Evolutionary conservation across 2,329 filamentous ascomycete genomes (phyloP).

Genomic region (Verticillium nonalfalfae): DNA sequence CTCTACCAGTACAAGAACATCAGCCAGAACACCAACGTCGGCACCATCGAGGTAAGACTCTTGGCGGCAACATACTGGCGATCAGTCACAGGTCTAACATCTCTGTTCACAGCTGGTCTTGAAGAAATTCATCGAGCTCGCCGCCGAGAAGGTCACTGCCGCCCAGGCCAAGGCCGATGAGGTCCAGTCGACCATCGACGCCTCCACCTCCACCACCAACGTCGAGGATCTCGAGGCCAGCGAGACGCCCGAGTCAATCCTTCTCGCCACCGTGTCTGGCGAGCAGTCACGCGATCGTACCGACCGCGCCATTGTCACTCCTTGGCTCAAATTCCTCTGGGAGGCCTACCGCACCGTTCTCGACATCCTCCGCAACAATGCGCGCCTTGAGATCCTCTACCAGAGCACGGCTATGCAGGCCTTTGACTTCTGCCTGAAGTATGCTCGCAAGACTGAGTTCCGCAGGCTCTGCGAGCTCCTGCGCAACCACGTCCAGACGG

Average conservation of each 20-base stretch:
- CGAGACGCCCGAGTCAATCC: slow-evolving; percentile 96
- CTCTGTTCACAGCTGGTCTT: slow-evolving; percentile 62
- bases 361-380: slow-evolving; percentile 98
- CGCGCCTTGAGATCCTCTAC: slow-evolving; percentile 93
- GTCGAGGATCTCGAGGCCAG: slow-evolving; percentile 94
- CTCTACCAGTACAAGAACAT: slow-evolving; percentile 99
- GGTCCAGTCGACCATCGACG: slow-evolving; percentile 81
- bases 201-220: slow-evolving; percentile 62
- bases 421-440: slow-evolving; percentile 98
- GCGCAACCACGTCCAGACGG: slow-evolving; percentile 97
- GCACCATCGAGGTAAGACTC: slow-evolving; percentile 78
- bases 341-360: slow-evolving; percentile 98
- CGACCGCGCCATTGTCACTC: slow-evolving; percentile 95
- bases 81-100: not conserved
- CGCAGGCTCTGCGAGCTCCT: slow-evolving; percentile 95
- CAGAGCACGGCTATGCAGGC: slow-evolving; percentile 97
- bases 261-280: slow-evolving; percentile 94
- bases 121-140: slow-evolving; percentile 96
- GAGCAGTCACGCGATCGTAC: slow-evolving; percentile 97
- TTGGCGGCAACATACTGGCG: not conserved
- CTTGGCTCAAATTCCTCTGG: slow-evolving; percentile 99
- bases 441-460: slow-evolving; percentile 98
- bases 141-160: slow-evolving; percentile 91
- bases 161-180: slow-evolving; percentile 95
- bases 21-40: slow-evolving; percentile 97